These are phyloP conservation scores for Psilocybe cubensis DNA, from an alignment of 768 basidiomycete species.

Conservation along the genomic window DNA sequence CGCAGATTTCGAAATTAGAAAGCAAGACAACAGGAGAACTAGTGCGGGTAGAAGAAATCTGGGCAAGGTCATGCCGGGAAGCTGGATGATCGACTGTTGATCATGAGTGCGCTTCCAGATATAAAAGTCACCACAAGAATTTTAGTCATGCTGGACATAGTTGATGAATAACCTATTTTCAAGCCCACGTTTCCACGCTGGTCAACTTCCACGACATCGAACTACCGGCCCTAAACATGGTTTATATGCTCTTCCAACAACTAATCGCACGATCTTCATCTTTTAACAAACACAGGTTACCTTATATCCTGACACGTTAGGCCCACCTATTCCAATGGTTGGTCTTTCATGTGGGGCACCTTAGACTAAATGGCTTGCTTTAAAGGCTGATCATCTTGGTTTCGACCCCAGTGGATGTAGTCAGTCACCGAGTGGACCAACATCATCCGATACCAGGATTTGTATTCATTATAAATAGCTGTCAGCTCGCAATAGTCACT, in stretches of 20 bases:
- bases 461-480: not conserved
- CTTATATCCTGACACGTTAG: constrained; percentile 62
- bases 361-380: constrained; percentile 61
- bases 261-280: constrained; percentile 36
- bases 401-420: constrained; percentile 39
- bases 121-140: not conserved
- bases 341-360: constrained; percentile 59
- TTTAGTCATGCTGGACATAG: not conserved
- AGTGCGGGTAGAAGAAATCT: not conserved
- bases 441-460: constrained; percentile 12
- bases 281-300: constrained; percentile 69
- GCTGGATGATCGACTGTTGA: too few species aligned
- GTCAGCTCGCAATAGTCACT: not conserved
- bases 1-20: not conserved
- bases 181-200: not conserved
- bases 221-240: constrained; percentile 50
- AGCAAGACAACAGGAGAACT: not conserved
- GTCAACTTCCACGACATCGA: not conserved
- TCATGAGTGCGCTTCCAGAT: too few species aligned
- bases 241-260: constrained; percentile 12
- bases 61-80: not conserved
- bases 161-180: not conserved
- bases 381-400: constrained; percentile 63
- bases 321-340: constrained; percentile 38
- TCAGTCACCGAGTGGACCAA: constrained; percentile 72